A percentile compares a stretch with the other conserved stretches of the same genome.
These are phyloP conservation scores for Agapanthus africanus DNA, from an alignment of 106 monocot genomes.

Conservation along the genomic window DNA sequence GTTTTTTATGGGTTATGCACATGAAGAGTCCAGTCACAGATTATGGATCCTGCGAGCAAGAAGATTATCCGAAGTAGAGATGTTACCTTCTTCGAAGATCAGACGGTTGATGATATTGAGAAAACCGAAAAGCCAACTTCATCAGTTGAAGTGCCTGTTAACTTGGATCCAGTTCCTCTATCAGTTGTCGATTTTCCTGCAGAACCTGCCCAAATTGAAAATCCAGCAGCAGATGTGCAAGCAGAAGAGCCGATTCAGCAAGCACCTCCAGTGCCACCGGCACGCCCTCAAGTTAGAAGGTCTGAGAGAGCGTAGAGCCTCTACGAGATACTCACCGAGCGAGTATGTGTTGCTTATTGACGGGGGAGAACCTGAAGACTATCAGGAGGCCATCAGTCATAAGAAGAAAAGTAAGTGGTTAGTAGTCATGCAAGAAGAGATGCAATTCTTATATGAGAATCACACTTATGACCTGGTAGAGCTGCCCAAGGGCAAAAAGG, in stretches of 20 bases:
- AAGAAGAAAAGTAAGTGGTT: background rate
- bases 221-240: background rate
- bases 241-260: background rate
- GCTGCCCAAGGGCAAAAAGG: background rate
- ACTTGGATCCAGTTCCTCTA: background rate
- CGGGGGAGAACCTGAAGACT: background rate
- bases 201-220: background rate
- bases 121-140: background rate
- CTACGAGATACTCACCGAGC: background rate
- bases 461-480: background rate
- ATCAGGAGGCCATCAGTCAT: background rate
- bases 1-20: background rate
- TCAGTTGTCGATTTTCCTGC: background rate
- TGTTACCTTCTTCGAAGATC: background rate
- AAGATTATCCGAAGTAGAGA: background rate
- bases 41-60: background rate
- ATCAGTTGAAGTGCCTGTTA: too few species aligned
- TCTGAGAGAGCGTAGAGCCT: background rate
- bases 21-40: background rate
- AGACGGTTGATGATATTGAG: background rate
- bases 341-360: slow-evolving; percentile 2
- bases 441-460: background rate
- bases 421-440: background rate
- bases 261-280: background rate
- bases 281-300: slow-evolving; percentile 1